phyloP scores from a whole-genome alignment of 2,329 filamentous ascomycete genomes.

The Fusarium sp. region DNA sequence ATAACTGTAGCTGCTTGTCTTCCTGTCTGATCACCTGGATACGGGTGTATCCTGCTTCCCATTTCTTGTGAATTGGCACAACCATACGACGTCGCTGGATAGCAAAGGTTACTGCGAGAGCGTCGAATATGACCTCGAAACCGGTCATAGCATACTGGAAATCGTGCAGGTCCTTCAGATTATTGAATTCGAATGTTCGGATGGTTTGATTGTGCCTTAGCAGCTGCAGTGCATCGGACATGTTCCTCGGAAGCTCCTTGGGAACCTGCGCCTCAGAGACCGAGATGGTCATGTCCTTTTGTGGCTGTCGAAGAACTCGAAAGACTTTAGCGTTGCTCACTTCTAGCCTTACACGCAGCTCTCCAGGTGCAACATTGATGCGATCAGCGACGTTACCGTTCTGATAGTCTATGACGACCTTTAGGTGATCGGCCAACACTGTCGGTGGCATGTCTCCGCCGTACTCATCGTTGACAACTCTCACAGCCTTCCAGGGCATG shows the following conservation, averaged over 20 bases:
- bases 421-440: constrained; percentile 79
- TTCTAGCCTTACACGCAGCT: constrained; percentile 74
- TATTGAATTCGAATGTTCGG: constrained; percentile 77
- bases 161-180: constrained; percentile 75
- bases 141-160: constrained; percentile 86
- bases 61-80: constrained; percentile 93
- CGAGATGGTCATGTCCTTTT: constrained; percentile 81
- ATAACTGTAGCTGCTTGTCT: constrained; percentile 77
- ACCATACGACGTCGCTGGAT: constrained; percentile 90
- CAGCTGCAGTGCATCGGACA: constrained; percentile 72
- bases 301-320: constrained; percentile 76
- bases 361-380: constrained; percentile 82
- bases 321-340: constrained; percentile 71
- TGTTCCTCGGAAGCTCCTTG: constrained; percentile 70
- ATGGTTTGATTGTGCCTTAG: constrained; percentile 71
- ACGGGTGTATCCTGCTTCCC: constrained; percentile 84
- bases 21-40: constrained; percentile 80
- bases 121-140: constrained; percentile 79
- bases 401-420: constrained; percentile 79
- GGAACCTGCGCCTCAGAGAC: constrained; percentile 75
- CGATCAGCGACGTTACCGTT: constrained; percentile 85
- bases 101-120: constrained; percentile 77
- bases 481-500: constrained; percentile 73
- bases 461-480: constrained; percentile 78
- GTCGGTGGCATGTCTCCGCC: constrained; percentile 70